phyloP scores from a whole-genome alignment of 2,329 filamentous ascomycete species.

The Fonsecaea multimorphosa region DNA sequence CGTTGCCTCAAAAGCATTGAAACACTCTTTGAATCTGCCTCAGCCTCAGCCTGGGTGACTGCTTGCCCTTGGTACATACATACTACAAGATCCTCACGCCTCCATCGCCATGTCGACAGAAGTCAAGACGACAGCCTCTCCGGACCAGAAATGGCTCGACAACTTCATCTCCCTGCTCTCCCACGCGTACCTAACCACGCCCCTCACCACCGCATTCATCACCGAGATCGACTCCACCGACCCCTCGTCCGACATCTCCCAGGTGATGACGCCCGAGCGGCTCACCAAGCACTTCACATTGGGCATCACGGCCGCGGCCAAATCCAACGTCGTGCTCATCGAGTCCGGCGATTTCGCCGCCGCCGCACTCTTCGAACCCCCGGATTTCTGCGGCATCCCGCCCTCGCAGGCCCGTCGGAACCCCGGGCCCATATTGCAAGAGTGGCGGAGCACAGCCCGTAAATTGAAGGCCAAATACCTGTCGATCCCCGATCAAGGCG shows the following conservation, averaged over 20 bases:
- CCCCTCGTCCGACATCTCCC: slow-evolving; percentile 20
- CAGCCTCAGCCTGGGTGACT: background rate
- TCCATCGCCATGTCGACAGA: slow-evolving; percentile 30
- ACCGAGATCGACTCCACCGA: slow-evolving; percentile 37
- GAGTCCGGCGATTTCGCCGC: slow-evolving; percentile 31
- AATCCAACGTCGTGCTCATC: slow-evolving; percentile 35
- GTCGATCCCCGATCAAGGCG: slow-evolving; percentile 36
- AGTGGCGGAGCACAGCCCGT: slow-evolving; percentile 35
- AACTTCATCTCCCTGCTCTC: slow-evolving; percentile 38
- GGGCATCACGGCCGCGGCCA: slow-evolving; percentile 37
- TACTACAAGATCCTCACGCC: slow-evolving; percentile 1
- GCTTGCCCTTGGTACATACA: too few species aligned
- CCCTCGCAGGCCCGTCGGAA: slow-evolving; percentile 37
- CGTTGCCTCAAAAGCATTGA: background rate
- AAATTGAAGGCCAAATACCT: slow-evolving; percentile 38
- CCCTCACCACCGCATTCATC: slow-evolving; percentile 40
- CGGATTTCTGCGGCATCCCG: slow-evolving; percentile 39
- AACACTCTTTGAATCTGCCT: slow-evolving; percentile 5
- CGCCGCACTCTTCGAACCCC: slow-evolving; percentile 39
- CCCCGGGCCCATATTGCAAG: slow-evolving; percentile 37
- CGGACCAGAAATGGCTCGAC: slow-evolving; percentile 35
- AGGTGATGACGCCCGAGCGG: slow-evolving; percentile 35
- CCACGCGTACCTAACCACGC: slow-evolving; percentile 35
- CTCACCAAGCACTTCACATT: slow-evolving; percentile 38
- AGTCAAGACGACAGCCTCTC: slow-evolving; percentile 23